Conservation (phyloP, 495 filamentous ascomycete genomes). For the Tuber borchii region DNA sequence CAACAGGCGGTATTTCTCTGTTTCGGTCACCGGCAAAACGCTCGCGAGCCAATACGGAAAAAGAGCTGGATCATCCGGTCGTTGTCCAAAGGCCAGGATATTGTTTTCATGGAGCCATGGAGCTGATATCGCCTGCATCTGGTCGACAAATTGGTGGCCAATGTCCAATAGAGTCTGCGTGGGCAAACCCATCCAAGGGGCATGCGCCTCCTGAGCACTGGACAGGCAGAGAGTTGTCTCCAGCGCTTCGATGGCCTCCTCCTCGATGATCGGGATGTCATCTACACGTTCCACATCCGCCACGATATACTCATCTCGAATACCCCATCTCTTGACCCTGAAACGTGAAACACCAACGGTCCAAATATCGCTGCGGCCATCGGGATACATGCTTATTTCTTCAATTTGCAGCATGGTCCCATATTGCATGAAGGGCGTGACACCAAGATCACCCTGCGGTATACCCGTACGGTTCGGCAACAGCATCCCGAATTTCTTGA, state of each 20-base stretch:
- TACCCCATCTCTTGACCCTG: constrained; percentile 55
- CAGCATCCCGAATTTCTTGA: constrained; percentile 76
- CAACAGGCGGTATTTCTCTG: constrained; percentile 72
- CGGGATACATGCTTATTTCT: constrained; percentile 62
- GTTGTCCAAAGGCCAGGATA: constrained; percentile 66
- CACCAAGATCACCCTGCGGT: constrained; percentile 55
- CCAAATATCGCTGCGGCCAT: constrained; percentile 74
- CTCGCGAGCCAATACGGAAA: constrained; percentile 92
- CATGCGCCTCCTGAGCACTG: constrained; percentile 13
- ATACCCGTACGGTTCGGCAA: constrained; percentile 56
- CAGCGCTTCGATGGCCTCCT: constrained; percentile 54
- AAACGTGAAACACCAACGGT: constrained; percentile 71
- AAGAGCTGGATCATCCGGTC: constrained; percentile 63
- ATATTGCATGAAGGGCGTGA: constrained; percentile 57
- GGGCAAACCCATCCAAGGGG: constrained; percentile 54
- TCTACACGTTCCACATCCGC: constrained; percentile 66
- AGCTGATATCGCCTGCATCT: constrained; percentile 59
- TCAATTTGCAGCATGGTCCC: constrained; percentile 72
- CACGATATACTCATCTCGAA: constrained; percentile 69
- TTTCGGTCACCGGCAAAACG: constrained; percentile 66
- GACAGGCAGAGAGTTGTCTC: constrained; percentile 25
- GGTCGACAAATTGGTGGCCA: constrained; percentile 58
- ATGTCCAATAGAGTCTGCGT: constrained; percentile 62
- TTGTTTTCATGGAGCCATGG: constrained; percentile 67
- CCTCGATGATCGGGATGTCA: constrained; percentile 72